A percentile compares a stretch with the other conserved stretches of the same genome.
Evolutionary conservation across 331 rosid species (phyloP).

Genomic region (Malus hybrid): DNA sequence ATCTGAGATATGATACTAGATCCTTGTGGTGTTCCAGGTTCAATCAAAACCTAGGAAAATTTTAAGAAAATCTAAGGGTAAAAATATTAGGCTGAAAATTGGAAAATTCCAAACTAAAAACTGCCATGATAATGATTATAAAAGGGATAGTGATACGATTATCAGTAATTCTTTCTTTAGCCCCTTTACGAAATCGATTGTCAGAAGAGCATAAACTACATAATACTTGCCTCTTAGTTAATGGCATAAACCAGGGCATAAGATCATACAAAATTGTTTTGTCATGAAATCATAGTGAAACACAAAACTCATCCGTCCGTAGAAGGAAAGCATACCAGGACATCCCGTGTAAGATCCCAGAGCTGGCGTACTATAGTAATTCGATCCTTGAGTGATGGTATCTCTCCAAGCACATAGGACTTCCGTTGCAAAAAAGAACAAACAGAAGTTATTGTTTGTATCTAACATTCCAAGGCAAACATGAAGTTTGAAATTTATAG

Average conservation of each 20-base stretch:
- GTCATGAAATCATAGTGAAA: not conserved
- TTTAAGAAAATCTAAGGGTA: not conserved
- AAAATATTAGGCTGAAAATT: not conserved
- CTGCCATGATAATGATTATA: not conserved
- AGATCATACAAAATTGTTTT: not conserved
- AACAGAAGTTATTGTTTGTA: conserved; percentile 9
- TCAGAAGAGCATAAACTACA: not conserved
- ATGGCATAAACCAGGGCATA: not conserved
- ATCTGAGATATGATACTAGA: conserved; percentile 84
- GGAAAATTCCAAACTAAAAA: not conserved
- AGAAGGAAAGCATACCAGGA: conserved; percentile 58
- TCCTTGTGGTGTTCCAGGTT: conserved; percentile 95
- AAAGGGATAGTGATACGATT: not conserved
- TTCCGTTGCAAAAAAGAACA: conserved; percentile 30
- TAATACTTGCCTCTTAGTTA: not conserved
- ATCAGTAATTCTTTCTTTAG: not conserved
- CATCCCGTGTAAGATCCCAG: conserved; percentile 83
- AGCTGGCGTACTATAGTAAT: conserved; percentile 89
- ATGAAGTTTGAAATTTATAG: not conserved
- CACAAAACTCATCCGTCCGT: not conserved
- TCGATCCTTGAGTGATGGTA: conserved; percentile 79
- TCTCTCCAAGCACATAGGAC: conserved; percentile 98
- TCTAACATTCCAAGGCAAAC: not conserved
- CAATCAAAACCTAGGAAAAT: conserved; percentile 71
- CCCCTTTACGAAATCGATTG: not conserved